A percentile compares a stretch with the other conserved stretches of the same genome.
These are phyloP conservation scores for Moricandia arvensis DNA, from an alignment of 345 rosid genomes.

Conservation along the genomic window DNA sequence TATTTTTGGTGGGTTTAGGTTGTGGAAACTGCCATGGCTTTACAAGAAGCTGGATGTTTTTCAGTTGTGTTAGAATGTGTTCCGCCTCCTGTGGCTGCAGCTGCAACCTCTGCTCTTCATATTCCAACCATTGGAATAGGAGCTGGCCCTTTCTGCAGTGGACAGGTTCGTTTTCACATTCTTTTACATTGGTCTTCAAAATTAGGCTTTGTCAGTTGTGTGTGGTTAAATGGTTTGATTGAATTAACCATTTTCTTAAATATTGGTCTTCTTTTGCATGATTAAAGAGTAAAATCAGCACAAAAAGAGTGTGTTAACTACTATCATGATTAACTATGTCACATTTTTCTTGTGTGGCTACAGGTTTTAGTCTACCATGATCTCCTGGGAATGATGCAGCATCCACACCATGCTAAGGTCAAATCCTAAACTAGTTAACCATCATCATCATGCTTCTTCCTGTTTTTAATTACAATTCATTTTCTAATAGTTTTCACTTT, in stretches of 20 bases:
- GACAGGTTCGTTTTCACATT: conserved; percentile 56
- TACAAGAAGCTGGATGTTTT: conserved; percentile 94
- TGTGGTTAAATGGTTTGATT: background rate
- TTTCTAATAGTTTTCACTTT: background rate
- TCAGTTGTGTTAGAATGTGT: conserved; percentile 91
- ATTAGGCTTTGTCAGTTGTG: background rate
- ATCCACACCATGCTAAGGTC: conserved; percentile 98
- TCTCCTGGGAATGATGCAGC: conserved; percentile 91
- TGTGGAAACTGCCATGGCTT: conserved; percentile 88
- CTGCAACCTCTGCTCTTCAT: conserved; percentile 73
- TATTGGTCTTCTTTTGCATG: too few species aligned
- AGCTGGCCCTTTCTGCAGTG: conserved; percentile 93
- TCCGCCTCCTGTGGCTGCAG: conserved; percentile 89
- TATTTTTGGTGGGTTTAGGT: conserved; percentile 48
- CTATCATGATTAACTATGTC: conserved; percentile 10
- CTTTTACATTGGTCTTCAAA: background rate
- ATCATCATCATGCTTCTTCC: background rate
- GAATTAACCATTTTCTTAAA: too few species aligned
- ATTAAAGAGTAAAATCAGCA: background rate
- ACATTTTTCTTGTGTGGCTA: conserved; percentile 8
- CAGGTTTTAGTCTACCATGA: conserved; percentile 94
- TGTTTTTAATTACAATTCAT: background rate
- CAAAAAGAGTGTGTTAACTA: conserved; percentile 2
- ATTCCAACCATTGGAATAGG: conserved; percentile 98
- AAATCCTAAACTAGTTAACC: background rate